These are phyloP conservation scores for Linnemannia hyalina DNA, from an alignment of 192 early-diverging fungal genomes.

Conservation along the genomic window DNA sequence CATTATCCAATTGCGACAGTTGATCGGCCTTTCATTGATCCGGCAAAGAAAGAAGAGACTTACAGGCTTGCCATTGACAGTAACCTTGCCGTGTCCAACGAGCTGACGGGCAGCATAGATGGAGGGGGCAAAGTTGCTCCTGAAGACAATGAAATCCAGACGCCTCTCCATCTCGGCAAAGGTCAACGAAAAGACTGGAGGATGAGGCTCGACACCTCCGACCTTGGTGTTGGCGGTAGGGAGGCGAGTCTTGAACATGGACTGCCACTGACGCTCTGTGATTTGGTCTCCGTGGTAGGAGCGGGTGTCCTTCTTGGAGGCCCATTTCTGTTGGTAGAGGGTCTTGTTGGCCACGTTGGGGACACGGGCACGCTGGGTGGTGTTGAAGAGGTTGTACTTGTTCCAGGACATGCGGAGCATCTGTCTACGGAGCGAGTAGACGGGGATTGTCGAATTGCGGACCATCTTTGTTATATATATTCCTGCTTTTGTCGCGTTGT, in stretches of 20 bases:
- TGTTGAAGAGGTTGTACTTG: constrained; percentile 91
- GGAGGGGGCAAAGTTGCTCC: constrained; percentile 90
- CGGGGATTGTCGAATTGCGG: constrained; percentile 52
- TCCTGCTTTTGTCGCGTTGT: constrained; percentile 5
- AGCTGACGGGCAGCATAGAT: constrained; percentile 88
- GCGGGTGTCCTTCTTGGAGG: constrained; percentile 91
- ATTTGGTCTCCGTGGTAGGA: constrained; percentile 95
- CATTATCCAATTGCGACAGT: too few relatives aligned
- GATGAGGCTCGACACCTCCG: constrained; percentile 64
- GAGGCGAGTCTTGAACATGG: constrained; percentile 77
- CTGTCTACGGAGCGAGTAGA: constrained; percentile 62
- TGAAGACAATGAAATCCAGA: constrained; percentile 93
- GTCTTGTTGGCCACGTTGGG: constrained; percentile 71
- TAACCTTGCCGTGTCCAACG: constrained; percentile 90
- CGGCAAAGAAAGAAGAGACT: neutral
- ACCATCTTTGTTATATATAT: constrained; percentile 18
- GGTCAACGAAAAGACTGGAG: constrained; percentile 80
- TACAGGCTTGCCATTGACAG: constrained; percentile 91
- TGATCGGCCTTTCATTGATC: neutral
- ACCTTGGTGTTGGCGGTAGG: constrained; percentile 75
- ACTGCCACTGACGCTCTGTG: constrained; percentile 85
- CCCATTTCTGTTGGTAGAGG: constrained; percentile 96
- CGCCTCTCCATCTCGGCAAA: constrained; percentile 93
- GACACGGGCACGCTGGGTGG: constrained; percentile 69
- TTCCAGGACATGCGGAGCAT: constrained; percentile 97